Percentiles rank a stretch among this genome's conserved stretches.
Evolutionary conservation across 2,329 filamentous ascomycete species (phyloP).

Genomic region (Aspergillus ustus): DNA sequence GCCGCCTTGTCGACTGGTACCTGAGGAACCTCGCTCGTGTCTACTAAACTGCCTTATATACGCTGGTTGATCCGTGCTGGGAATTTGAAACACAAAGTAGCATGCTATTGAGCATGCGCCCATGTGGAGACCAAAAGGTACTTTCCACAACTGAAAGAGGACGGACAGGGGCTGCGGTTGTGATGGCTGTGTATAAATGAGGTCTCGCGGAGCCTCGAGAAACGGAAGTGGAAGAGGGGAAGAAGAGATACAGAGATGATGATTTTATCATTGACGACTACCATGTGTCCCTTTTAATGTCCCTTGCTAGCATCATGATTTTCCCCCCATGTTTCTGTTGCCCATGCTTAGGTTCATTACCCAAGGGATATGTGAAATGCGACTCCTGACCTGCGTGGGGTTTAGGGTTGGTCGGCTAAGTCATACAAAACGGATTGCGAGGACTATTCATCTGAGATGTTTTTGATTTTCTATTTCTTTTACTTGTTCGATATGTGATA

Average conservation of each 20-base stretch:
- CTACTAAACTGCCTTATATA: constrained; percentile 64
- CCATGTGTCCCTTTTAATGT: background rate
- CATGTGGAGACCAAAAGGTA: background rate
- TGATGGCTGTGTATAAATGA: background rate
- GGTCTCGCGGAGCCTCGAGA: background rate
- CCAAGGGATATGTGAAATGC: constrained; percentile 8
- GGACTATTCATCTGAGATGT: constrained; percentile 18
- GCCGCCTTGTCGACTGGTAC: constrained; percentile 98
- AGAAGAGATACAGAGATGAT: background rate
- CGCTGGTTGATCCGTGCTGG: constrained; percentile 7
- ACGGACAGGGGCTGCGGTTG: background rate
- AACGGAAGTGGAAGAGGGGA: background rate
- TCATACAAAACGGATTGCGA: constrained; percentile 27
- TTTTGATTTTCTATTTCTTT: constrained; percentile 17
- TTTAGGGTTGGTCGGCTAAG: constrained; percentile 21
- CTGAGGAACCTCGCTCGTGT: constrained; percentile 93
- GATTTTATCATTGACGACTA: background rate
- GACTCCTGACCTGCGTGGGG: constrained; percentile 13
- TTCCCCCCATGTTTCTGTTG: constrained; percentile 20
- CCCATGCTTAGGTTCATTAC: constrained; percentile 23
- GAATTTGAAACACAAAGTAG: constrained; percentile 14
- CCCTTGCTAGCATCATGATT: constrained; percentile 17
- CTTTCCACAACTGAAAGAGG: background rate
- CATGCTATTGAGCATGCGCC: background rate
- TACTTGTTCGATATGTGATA: constrained; percentile 21